These are phyloP conservation scores for Lentinula novae-zelandiae DNA, from an alignment of 1,284 basidiomycete species.

Conservation along the genomic window DNA sequence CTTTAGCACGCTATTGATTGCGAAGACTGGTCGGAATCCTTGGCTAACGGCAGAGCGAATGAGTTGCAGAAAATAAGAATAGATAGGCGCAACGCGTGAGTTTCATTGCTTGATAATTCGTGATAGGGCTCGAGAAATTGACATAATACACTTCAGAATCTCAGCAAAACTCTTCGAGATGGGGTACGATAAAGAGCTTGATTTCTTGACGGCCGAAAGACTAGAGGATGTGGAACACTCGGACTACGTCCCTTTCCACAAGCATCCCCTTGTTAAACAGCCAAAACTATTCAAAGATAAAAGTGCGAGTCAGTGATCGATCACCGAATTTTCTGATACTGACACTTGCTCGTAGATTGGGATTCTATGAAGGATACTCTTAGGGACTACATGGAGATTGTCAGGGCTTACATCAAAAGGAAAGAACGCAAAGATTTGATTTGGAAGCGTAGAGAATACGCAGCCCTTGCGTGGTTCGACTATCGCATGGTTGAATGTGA, in stretches of 20 bases:
- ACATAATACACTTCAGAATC: neutral
- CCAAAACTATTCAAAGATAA: conserved; percentile 5
- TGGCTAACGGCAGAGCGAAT: neutral
- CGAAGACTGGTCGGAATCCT: neutral
- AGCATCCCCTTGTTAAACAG: conserved; percentile 9
- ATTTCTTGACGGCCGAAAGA: neutral
- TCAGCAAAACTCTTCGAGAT: conserved; percentile 8
- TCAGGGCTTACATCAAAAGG: neutral
- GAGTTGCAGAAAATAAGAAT: conserved; percentile 1
- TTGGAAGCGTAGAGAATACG: conserved; percentile 18
- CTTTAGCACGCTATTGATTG: conserved; percentile 6
- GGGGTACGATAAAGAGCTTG: conserved; percentile 10
- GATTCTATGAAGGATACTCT: neutral
- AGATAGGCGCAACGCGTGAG: conserved; percentile 7
- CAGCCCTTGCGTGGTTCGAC: conserved; percentile 20
- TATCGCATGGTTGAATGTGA: conserved; percentile 19
- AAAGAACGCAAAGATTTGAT: conserved; percentile 20
- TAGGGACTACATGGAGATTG: neutral
- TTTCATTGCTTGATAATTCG: neutral
- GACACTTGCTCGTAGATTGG: conserved; percentile 1
- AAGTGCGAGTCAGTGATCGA: neutral
- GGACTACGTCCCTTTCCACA: conserved; percentile 1
- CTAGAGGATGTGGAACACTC: neutral
- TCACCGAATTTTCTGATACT: neutral
- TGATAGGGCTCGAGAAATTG: neutral